These are phyloP conservation scores for Hypoxylon sp. DNA, from an alignment of 2,329 filamentous ascomycete genomes.

Conservation along the genomic window DNA sequence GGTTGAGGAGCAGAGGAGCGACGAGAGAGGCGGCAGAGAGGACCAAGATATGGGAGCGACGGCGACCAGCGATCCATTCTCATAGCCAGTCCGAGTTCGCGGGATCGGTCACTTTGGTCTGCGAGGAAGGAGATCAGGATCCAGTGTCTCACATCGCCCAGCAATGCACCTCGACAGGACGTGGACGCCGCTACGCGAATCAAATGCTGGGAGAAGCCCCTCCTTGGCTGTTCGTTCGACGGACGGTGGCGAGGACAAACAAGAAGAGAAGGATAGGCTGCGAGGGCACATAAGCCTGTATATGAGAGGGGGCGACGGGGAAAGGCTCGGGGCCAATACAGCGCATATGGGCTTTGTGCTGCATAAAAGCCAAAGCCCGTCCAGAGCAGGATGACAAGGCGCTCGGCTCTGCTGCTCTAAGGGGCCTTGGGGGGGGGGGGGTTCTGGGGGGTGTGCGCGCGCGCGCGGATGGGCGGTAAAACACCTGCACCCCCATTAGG, in stretches of 20 bases:
- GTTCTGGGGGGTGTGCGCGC: too few species aligned
- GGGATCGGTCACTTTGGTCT: conserved; percentile 33
- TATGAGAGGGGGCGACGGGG: conserved; percentile 39
- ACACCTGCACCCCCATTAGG: conserved; percentile 26
- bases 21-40: conserved; percentile 30
- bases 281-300: conserved; percentile 36
- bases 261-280: conserved; percentile 34
- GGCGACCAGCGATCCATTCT: conserved; percentile 42
- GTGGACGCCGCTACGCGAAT: conserved; percentile 37
- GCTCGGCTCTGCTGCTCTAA: conserved; percentile 2
- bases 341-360: conserved; percentile 43
- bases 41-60: conserved; percentile 29
- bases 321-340: conserved; percentile 42
- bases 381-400: conserved; percentile 25
- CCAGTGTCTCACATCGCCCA: conserved; percentile 46
- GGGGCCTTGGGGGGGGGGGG: too few species aligned
- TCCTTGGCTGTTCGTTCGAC: conserved; percentile 34
- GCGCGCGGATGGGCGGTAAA: conserved; percentile 31
- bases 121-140: conserved; percentile 38
- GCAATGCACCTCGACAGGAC: conserved; percentile 44
- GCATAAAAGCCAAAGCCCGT: conserved; percentile 16
- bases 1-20: conserved; percentile 35
- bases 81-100: conserved; percentile 22
- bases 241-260: conserved; percentile 36
- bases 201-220: conserved; percentile 29